A percentile compares a stretch with the other conserved stretches of the same genome.
These are phyloP conservation scores for Fusarium sp. DNA, from an alignment of 2,329 filamentous ascomycete genomes.

Conservation along the genomic window DNA sequence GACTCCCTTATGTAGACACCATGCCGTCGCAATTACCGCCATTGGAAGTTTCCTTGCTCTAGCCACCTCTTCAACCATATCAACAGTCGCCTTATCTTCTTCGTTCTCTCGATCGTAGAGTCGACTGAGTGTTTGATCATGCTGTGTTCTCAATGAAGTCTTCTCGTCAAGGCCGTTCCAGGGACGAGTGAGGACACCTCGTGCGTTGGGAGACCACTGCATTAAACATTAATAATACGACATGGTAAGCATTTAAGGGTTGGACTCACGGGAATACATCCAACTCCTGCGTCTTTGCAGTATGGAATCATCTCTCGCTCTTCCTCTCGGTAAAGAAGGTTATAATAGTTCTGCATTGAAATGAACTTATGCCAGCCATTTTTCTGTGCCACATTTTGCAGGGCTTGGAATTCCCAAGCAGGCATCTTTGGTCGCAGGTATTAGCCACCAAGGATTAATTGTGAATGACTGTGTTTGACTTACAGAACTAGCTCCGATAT, in stretches of 20 bases:
- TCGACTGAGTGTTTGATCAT: not conserved
- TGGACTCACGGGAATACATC: not conserved
- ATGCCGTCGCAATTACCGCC: not conserved
- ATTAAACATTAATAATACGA: accelerated
- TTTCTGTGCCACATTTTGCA: constrained; percentile 63
- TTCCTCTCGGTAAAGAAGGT: constrained; percentile 67
- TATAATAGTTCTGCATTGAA: constrained; percentile 67
- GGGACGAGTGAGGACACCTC: accelerated
- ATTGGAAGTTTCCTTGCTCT: not conserved
- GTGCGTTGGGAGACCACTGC: not conserved
- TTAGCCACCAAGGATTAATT: constrained; percentile 47
- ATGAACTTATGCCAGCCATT: constrained; percentile 67
- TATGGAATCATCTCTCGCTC: constrained; percentile 57
- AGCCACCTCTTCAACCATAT: not conserved
- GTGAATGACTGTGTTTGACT: accelerated
- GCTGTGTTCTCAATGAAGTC: not conserved
- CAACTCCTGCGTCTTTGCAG: not conserved
- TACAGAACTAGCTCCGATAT: not conserved
- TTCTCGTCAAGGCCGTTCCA: not conserved
- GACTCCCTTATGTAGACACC: not conserved
- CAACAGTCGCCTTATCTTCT: not conserved
- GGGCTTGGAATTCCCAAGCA: constrained; percentile 42
- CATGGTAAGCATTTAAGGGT: accelerated
- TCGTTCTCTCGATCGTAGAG: not conserved
- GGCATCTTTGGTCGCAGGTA: constrained; percentile 31